Evolutionary conservation across 1,284 basidiomycete species (phyloP).

Genomic region (Ustanciosporium gigantosporum): DNA sequence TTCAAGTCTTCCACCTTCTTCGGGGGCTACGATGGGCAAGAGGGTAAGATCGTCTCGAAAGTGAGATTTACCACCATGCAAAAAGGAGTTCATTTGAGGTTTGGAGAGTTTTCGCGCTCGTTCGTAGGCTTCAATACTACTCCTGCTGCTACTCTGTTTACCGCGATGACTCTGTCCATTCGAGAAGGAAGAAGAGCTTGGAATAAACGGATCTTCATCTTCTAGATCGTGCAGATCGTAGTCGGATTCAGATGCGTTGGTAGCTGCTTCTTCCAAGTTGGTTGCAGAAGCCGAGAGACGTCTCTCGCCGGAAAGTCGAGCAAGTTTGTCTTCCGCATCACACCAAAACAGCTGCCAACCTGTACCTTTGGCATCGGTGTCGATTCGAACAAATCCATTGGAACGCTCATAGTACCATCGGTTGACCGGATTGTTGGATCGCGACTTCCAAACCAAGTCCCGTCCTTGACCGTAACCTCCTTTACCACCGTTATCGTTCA

Average conservation of each 20-base stretch:
- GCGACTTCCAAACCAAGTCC: conserved; percentile 92
- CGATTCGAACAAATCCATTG: conserved; percentile 81
- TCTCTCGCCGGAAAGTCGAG: conserved; percentile 46
- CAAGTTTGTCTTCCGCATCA: conserved; percentile 79
- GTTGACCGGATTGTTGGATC: conserved; percentile 92
- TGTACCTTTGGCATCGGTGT: conserved; percentile 35
- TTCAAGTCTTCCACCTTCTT: conserved; percentile 76
- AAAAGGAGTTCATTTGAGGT: conserved; percentile 55
- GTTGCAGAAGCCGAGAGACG: conserved; percentile 26
- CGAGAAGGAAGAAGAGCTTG: not conserved
- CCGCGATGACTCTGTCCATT: not conserved
- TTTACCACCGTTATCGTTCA: conserved; percentile 82
- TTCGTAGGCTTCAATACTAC: conserved; percentile 22
- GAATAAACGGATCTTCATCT: conserved; percentile 9
- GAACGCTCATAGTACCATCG: conserved; percentile 99
- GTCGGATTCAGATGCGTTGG: conserved; percentile 30
- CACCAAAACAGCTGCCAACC: conserved; percentile 96
- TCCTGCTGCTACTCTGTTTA: conserved; percentile 1
- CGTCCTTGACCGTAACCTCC: conserved; percentile 87
- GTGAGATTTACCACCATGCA: not conserved
- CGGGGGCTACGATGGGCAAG: conserved; percentile 76
- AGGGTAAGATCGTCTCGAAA: conserved; percentile 18
- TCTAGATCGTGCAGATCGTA: conserved; percentile 13
- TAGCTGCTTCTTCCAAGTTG: conserved; percentile 22
- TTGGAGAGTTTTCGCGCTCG: conserved; percentile 24